Conservation (phyloP, 129 eudicot genomes). For the Helianthus annuus region HanXRQr2.0-SUNRISE NC_035449.2:18103093-18103592, state of each 20-base stretch:
- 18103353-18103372: background rate
- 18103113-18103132: no score
- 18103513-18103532: background rate
- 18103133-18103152: no score
- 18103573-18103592: background rate
- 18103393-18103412: slow-evolving; percentile 19
- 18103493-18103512: background rate
- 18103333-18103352: slow-evolving; percentile 4
- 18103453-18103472: slow-evolving; percentile 20
- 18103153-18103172: no score
- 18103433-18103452: slow-evolving; percentile 32
- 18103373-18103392: slow-evolving; percentile 14
- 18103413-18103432: background rate
- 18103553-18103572: background rate
- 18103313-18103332: no score
- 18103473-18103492: background rate
- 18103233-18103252: no score
- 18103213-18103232: no score
- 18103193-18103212: no score
- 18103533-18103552: background rate
- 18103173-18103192: no score
- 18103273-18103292: no score
- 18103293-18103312: no score
- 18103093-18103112: no score
- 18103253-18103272: no score